Conservation (phyloP, 257 asterid species). For the Solanum tarijense region DNA sequence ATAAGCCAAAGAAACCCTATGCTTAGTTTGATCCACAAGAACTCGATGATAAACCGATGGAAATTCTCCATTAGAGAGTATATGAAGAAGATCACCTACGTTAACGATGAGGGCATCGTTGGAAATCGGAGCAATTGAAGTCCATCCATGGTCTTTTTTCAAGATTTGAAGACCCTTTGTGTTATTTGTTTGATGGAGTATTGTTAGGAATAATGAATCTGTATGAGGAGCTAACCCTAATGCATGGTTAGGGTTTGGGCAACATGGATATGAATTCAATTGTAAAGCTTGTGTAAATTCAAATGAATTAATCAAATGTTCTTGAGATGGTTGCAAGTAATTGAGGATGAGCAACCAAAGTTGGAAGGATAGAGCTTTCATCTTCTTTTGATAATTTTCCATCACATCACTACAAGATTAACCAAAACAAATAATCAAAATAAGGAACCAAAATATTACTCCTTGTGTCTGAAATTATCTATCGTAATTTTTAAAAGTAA, state of each 20-base stretch:
- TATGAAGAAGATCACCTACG: slow-evolving; percentile 64
- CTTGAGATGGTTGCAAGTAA: slow-evolving; percentile 26
- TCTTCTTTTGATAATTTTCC: slow-evolving; percentile 52
- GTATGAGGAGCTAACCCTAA: slow-evolving; percentile 84
- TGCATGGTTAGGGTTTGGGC: slow-evolving; percentile 65
- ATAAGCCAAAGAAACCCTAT: slow-evolving; percentile 42
- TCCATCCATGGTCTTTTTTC: slow-evolving; percentile 47
- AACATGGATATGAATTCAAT: slow-evolving; percentile 70
- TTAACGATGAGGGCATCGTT: slow-evolving; percentile 47
- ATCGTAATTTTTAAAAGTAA: too few species aligned
- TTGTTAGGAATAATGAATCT: slow-evolving; percentile 56
- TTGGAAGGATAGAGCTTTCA: slow-evolving; percentile 46
- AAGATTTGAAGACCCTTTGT: slow-evolving; percentile 56
- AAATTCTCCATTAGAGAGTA: slow-evolving; percentile 49
- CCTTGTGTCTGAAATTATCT: background rate
- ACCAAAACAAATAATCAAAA: background rate
- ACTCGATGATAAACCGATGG: slow-evolving; percentile 46
- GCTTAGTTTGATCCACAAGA: slow-evolving; percentile 35
- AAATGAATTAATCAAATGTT: slow-evolving; percentile 17
- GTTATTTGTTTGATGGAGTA: slow-evolving; percentile 60
- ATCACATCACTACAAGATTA: slow-evolving; percentile 36
- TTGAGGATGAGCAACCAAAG: slow-evolving; percentile 34
- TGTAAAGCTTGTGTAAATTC: slow-evolving; percentile 50
- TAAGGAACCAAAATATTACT: background rate
- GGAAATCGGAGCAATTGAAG: slow-evolving; percentile 25